Evolutionary conservation across 352 stramenopile genomes (phyloP).

Genomic region (Elongisporangium anandrum): DNA sequence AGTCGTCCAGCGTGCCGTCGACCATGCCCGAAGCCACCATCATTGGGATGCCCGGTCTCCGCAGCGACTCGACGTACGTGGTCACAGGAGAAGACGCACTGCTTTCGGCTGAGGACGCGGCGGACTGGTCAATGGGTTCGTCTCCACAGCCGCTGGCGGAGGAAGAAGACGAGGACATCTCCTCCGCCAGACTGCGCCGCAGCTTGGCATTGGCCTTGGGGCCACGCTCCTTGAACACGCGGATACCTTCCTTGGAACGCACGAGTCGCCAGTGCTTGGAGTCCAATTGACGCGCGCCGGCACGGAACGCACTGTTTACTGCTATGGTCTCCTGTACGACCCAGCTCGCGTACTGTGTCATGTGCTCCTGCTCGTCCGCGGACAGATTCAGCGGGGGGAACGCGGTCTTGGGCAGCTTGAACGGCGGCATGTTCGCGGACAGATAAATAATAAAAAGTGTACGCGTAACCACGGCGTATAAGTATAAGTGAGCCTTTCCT

Average conservation of each 20-base stretch:
- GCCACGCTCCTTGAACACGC: conserved; percentile 36
- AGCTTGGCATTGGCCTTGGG: conserved; percentile 15
- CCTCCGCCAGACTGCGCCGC: conserved; percentile 5
- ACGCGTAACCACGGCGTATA: neutral
- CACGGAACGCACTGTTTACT: conserved; percentile 1
- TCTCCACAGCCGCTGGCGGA: neutral
- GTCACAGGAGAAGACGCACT: neutral
- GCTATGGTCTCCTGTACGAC: conserved; percentile 6
- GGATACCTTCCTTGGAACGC: conserved; percentile 36
- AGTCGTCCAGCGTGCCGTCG: conserved; percentile 50
- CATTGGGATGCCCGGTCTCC: conserved; percentile 38
- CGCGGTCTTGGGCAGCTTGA: conserved; percentile 6
- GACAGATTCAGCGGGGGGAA: conserved; percentile 5
- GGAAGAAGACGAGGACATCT: neutral
- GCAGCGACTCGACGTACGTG: conserved; percentile 24
- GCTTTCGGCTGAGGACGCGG: neutral
- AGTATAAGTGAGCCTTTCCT: neutral
- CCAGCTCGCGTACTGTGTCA: conserved; percentile 4
- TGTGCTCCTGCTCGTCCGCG: neutral
- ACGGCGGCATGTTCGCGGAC: neutral
- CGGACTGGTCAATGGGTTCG: conserved; percentile 1
- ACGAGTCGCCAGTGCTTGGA: conserved; percentile 32
- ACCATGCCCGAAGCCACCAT: conserved; percentile 38
- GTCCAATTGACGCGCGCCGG: conserved; percentile 4
- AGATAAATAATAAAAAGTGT: neutral